A percentile compares a stretch with the other conserved stretches of the same genome.
phyloP scores from a whole-genome alignment of 352 stramenopile species.

The Phytophthora melonis region DNA sequence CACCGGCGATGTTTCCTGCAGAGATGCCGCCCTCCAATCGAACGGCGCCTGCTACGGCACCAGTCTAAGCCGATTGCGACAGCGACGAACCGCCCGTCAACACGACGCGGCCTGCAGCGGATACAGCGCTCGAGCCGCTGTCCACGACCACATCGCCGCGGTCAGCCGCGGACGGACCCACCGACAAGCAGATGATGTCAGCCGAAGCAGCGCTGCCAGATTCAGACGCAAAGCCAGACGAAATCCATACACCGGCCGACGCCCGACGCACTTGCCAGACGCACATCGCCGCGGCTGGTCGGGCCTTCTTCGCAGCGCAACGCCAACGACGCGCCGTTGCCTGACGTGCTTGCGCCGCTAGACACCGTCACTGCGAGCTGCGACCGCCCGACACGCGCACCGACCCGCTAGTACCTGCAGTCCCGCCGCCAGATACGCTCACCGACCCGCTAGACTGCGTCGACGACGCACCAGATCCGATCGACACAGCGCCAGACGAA shows the following conservation, averaged over 20 bases:
- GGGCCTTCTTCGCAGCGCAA: slow-evolving; percentile 31
- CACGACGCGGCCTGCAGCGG: slow-evolving; percentile 21
- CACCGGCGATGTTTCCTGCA: slow-evolving; percentile 26
- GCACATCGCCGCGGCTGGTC: slow-evolving; percentile 25
- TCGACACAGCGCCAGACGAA: no score
- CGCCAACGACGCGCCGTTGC: slow-evolving; percentile 20
- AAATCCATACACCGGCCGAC: slow-evolving; percentile 30
- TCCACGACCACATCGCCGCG: slow-evolving; percentile 26
- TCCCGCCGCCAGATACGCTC: no score
- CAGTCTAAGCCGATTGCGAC: slow-evolving; percentile 4
- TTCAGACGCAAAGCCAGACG: slow-evolving; percentile 17
- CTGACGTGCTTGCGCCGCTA: no score
- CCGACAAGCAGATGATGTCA: slow-evolving; percentile 19
- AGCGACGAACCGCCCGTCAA: slow-evolving; percentile 28
- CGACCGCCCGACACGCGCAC: no score
- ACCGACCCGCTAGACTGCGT: no score
- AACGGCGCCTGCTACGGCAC: slow-evolving; percentile 24
- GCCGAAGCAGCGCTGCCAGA: slow-evolving; percentile 10
- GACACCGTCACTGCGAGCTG: no score
- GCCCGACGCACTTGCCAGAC: slow-evolving; percentile 25
- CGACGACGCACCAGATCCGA: no score
- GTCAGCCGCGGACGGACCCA: slow-evolving; percentile 21
- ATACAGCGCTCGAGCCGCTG: slow-evolving; percentile 7
- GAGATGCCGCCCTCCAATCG: slow-evolving; percentile 19
- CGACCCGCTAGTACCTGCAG: no score